phyloP scores from a whole-genome alignment of 805 yeast genomes.

The Zygoascus biomembranicola region DNA sequence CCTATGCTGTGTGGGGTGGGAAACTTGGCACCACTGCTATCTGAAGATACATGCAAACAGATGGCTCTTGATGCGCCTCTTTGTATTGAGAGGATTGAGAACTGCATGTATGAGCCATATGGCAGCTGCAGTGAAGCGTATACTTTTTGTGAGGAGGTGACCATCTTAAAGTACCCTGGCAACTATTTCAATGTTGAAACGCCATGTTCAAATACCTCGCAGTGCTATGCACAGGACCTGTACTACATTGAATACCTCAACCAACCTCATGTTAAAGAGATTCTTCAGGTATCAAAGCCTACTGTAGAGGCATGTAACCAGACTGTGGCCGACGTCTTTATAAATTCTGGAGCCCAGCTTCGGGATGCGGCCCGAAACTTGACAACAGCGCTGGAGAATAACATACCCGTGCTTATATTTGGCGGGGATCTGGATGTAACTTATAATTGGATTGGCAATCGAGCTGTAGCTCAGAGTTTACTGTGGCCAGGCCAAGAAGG shows the following conservation, averaged over 20 bases:
- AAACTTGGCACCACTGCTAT: slow-evolving; percentile 60
- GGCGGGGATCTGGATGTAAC: slow-evolving; percentile 94
- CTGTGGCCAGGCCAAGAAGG: slow-evolving; percentile 54
- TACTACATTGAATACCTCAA: slow-evolving; percentile 72
- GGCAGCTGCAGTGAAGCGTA: slow-evolving; percentile 83
- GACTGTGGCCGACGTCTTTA: slow-evolving; percentile 68
- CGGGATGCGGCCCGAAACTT: slow-evolving; percentile 71
- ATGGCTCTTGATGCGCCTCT: slow-evolving; percentile 59
- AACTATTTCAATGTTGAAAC: slow-evolving; percentile 58
- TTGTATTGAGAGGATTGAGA: slow-evolving; percentile 52
- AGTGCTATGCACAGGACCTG: slow-evolving; percentile 66
- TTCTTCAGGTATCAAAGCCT: slow-evolving; percentile 72
- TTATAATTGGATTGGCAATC: slow-evolving; percentile 92
- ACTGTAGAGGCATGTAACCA: slow-evolving; percentile 44
- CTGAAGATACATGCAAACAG: slow-evolving; percentile 55
- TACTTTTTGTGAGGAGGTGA: slow-evolving; percentile 67
- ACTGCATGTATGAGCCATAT: slow-evolving; percentile 54
- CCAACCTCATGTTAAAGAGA: slow-evolving; percentile 58
- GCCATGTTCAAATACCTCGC: slow-evolving; percentile 34
- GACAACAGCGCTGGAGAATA: slow-evolving; percentile 56
- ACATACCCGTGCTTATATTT: slow-evolving; percentile 72
- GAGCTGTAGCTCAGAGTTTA: slow-evolving; percentile 66
- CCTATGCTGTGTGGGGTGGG: slow-evolving; percentile 94
- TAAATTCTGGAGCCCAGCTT: slow-evolving; percentile 81
- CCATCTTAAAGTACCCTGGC: slow-evolving; percentile 59